Percentiles rank a stretch among this genome's conserved stretches.
These are phyloP conservation scores for Backusella tuberculispora DNA, from an alignment of 192 early-diverging fungal genomes.

Conservation along the genomic window DNA sequence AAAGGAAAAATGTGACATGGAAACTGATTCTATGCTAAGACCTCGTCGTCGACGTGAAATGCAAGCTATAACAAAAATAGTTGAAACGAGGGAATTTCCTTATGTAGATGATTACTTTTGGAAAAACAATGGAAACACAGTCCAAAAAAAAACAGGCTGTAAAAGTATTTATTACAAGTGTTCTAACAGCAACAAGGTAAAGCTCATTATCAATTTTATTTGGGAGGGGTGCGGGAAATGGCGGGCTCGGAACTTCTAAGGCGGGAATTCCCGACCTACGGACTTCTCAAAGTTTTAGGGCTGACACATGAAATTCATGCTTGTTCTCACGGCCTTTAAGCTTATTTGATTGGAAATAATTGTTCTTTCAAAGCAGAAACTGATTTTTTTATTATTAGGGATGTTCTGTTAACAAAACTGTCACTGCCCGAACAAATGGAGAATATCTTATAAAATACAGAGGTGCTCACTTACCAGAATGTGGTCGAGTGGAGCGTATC, in stretches of 20 bases:
- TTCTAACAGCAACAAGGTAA: slow-evolving; percentile 57
- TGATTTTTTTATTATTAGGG: slow-evolving; percentile 23
- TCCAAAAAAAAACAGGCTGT: slow-evolving; percentile 58
- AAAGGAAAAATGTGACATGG: background rate
- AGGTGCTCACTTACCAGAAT: slow-evolving; percentile 55
- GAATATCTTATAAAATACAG: slow-evolving; percentile 59
- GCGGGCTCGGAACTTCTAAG: slow-evolving; percentile 23
- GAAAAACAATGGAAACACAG: slow-evolving; percentile 68
- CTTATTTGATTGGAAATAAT: slow-evolving; percentile 4
- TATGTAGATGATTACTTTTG: slow-evolving; percentile 56
- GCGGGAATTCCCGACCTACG: slow-evolving; percentile 23
- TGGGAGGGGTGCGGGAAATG: slow-evolving; percentile 26
- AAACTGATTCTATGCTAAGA: slow-evolving; percentile 14
- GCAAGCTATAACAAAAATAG: slow-evolving; percentile 64
- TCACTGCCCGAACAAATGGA: slow-evolving; percentile 54
- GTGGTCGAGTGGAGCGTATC: slow-evolving; percentile 47
- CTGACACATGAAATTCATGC: slow-evolving; percentile 35
- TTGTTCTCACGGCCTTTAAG: slow-evolving; percentile 19
- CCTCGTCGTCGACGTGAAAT: slow-evolving; percentile 62
- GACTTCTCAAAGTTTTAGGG: background rate
- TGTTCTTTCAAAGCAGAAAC: background rate
- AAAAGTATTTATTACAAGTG: slow-evolving; percentile 68
- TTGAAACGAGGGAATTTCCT: slow-evolving; percentile 57
- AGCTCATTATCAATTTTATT: slow-evolving; percentile 18
- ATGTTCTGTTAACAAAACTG: slow-evolving; percentile 60